Evolutionary conservation across 495 filamentous ascomycete genomes (phyloP).

Genomic region (Lepidopterella palustris): DNA sequence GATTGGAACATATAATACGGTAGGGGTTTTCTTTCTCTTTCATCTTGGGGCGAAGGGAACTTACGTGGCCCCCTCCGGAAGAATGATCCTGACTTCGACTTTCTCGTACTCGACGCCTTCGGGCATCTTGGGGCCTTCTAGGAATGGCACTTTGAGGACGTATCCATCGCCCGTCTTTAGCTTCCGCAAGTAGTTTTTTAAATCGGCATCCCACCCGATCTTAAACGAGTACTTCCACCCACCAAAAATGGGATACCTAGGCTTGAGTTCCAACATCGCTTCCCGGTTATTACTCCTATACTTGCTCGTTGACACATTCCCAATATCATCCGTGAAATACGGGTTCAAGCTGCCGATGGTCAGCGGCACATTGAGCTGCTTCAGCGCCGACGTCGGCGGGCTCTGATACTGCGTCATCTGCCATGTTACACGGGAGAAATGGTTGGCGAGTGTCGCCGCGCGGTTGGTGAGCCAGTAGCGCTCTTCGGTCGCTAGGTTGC

Average conservation of each 20-base stretch:
- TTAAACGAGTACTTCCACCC: conserved; percentile 97
- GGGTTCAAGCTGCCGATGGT: conserved; percentile 69
- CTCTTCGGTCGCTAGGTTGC: conserved; percentile 90
- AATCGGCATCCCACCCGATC: conserved; percentile 86
- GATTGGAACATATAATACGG: no score
- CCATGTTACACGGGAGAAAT: conserved; percentile 86
- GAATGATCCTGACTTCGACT: conserved; percentile 69
- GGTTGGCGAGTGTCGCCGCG: conserved; percentile 71
- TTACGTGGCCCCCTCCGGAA: conserved; percentile 88
- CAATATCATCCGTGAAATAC: conserved; percentile 95
- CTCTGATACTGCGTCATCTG: conserved; percentile 69
- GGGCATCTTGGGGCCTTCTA: conserved; percentile 78
- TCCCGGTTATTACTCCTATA: conserved; percentile 76
- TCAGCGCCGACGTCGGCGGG: conserved; percentile 66
- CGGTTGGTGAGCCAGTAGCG: conserved; percentile 83
- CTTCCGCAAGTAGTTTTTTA: conserved; percentile 66
- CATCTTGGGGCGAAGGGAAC: conserved; percentile 40
- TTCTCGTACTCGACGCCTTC: conserved; percentile 84
- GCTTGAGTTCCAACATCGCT: conserved; percentile 79
- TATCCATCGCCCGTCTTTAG: conserved; percentile 54
- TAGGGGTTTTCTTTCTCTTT: no score
- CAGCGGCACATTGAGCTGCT: conserved; percentile 74
- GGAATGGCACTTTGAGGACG: conserved; percentile 90
- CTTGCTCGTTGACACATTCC: conserved; percentile 89
- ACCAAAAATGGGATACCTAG: conserved; percentile 88